phyloP scores from a whole-genome alignment of 805 yeast genomes.

The Candida sphagnicola region DNA sequence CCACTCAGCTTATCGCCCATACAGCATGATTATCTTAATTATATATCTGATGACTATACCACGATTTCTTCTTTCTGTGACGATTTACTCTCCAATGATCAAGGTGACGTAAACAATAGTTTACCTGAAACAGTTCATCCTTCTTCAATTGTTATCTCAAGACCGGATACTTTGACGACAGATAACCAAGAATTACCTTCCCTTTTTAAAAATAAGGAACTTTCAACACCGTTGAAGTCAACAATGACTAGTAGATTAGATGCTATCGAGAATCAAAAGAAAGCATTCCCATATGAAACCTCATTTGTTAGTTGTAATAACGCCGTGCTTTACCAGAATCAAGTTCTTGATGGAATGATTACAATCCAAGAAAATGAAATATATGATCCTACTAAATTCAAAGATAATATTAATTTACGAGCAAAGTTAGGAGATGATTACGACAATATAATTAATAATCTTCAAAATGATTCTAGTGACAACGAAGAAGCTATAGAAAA shows the following conservation, averaged over 20 bases:
- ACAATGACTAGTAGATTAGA: no score
- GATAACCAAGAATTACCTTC: no score
- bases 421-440: conserved; percentile 3
- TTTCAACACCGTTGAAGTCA: no score
- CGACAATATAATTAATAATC: not conserved
- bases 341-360: conserved; percentile 2
- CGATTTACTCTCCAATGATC: not conserved
- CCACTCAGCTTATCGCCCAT: not conserved
- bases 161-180: no score
- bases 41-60: not conserved
- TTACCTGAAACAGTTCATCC: no score
- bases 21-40: not conserved
- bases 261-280: no score
- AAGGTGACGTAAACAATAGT: no score
- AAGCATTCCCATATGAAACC: not conserved
- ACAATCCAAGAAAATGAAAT: not conserved
- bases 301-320: not conserved
- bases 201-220: no score
- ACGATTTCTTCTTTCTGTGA: not conserved
- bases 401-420: conserved; percentile 4
- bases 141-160: no score
- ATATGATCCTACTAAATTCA: conserved; percentile 2
- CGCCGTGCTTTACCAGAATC: conserved; percentile 1
- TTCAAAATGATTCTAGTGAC: not conserved
- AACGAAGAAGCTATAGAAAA: not conserved